Base-by-base conservation (phyloP, 192 early-diverging fungal species). In the Rhizoclosmatium globosum region DNA sequence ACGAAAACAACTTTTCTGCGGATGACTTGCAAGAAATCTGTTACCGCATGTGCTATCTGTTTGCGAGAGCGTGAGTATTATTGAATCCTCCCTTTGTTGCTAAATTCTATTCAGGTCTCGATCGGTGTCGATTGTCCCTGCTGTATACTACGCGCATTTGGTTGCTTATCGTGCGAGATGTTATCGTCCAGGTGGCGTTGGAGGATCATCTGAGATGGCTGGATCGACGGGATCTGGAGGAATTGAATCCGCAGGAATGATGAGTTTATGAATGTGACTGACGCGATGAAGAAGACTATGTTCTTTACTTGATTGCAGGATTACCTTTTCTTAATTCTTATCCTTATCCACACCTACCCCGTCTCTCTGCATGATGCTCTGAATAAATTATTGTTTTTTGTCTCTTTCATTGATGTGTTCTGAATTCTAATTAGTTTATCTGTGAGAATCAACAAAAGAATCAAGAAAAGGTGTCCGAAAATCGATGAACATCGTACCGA, bases 131-230 rank as follows among this genome's bases (percentile, higher is more conserved):
- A 91, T 97, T 43, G 93, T 94, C 1, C 93, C 96, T 2, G 93
- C 96, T 0, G 95, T 92, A 11, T 99, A 97, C 86, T 93, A 95
- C 68, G 95, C 96, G 9, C 93, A 97, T 80, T 79, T 96, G 59
- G 91, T 94, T 3, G 94, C 94, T 38, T 91, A 89, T 65, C 89
- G 94, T 81, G 79, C 79, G 19, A 42, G 79, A 19, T 80, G 79
- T 65, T 80, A 64, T 56, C 23, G 78, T 9, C 67, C 68, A 11
- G 65, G 65, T 46, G 72, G 72, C 64, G 62, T 67, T 45, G 47
- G 48, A 31, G 68, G 70, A 13, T 75, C 72, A 6, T 64, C 61
- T n/a, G 72, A 73, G 38, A 60, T 79, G 56, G 58, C 71, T 4
- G 62, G 48, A 15, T 67, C 62, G 3, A 50, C 53, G 1, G 23